Base-by-base conservation (phyloP, 2,329 filamentous ascomycete genomes). In the Clarireedia paspali region DNA sequence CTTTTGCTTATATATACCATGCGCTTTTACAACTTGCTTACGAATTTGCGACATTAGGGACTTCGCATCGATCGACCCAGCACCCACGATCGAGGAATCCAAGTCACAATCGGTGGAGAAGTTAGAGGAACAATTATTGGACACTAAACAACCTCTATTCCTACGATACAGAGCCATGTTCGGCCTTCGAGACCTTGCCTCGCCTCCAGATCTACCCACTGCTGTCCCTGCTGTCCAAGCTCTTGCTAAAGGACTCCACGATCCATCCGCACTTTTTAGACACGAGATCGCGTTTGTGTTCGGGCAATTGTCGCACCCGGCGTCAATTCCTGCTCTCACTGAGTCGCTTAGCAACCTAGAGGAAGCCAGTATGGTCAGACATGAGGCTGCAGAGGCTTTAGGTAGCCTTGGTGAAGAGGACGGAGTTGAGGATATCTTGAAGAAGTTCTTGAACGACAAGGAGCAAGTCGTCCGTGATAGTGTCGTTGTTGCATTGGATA, bases 221-320 rank as follows among this genome's bases (percentile, higher is more conserved):
- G 91, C 92, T 6, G 82, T 90, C 15, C 87, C 89, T n/a, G 92
- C 94, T 17, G 82, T 99, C 53, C 80, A 87, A 46, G 89, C 91
- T 10, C 81, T 99, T 47, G 90, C 94, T 47, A 86, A 85, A 68
- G 94, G 94, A 15, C 85, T 99, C 65, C 77, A 78, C 34, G 94
- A 99, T 70, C 78, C 84, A 17, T 96, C 91, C 49, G 91, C 91
- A 5, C 83, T 99, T 6, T 97, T 99, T 80, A 86, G 94, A 63
- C 94, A 99, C 74, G 94, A 99, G 71, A 91, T 99, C 62, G 94
- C 94, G 14, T 99, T 99, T 70, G 94, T 99, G 14, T 99, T 99
- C 65, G 94, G 94, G 55, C 94, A 99, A 72, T 79, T 99, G 52
- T 91, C 88, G 55, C 94, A 99, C 69, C 94, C 94, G 1, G 92